Conservation (phyloP, 1,284 basidiomycete species). For the Grifola frondosa region DNA sequence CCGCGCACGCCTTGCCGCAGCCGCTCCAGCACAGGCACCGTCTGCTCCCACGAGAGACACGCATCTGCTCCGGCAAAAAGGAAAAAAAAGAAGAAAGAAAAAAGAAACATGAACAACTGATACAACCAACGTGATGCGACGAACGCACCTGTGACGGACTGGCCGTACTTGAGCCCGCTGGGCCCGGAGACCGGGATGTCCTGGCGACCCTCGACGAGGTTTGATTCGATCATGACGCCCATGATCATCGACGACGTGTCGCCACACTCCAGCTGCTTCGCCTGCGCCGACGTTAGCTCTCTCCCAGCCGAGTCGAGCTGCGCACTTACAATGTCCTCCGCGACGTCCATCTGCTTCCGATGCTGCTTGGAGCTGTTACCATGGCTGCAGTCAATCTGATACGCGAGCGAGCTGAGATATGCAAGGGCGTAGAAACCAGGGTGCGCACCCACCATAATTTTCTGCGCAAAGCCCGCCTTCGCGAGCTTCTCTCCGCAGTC, state of each 20-base stretch:
- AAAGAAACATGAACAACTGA: slow-evolving; percentile 1
- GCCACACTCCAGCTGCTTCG: slow-evolving; percentile 65
- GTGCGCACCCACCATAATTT: slow-evolving; percentile 70
- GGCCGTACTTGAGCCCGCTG: slow-evolving; percentile 80
- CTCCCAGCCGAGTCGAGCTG: not conserved
- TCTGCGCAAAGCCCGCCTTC: slow-evolving; percentile 79
- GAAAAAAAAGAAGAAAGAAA: too few species aligned
- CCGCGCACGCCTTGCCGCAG: slow-evolving; percentile 80
- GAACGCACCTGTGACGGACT: slow-evolving; percentile 66
- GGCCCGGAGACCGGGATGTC: slow-evolving; percentile 81
- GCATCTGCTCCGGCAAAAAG: too few species aligned
- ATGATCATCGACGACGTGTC: slow-evolving; percentile 81
- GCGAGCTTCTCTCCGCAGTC: slow-evolving; percentile 75
- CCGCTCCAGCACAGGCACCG: slow-evolving; percentile 76
- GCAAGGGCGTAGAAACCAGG: not conserved
- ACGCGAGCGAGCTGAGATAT: slow-evolving; percentile 3
- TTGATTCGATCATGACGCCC: slow-evolving; percentile 98
- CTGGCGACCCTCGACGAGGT: slow-evolving; percentile 88
- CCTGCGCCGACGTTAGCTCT: slow-evolving; percentile 40
- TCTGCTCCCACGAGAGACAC: slow-evolving; percentile 89
- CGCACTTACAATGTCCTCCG: slow-evolving; percentile 74
- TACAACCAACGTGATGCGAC: not conserved
- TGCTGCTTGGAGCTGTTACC: slow-evolving; percentile 92
- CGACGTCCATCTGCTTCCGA: slow-evolving; percentile 80
- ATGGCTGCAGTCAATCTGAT: slow-evolving; percentile 91